A percentile compares a stretch with the other conserved stretches of the same genome.
Evolutionary conservation across 768 basidiomycete genomes (phyloP).

Genomic region (Tricholoma saponaceum): DNA sequence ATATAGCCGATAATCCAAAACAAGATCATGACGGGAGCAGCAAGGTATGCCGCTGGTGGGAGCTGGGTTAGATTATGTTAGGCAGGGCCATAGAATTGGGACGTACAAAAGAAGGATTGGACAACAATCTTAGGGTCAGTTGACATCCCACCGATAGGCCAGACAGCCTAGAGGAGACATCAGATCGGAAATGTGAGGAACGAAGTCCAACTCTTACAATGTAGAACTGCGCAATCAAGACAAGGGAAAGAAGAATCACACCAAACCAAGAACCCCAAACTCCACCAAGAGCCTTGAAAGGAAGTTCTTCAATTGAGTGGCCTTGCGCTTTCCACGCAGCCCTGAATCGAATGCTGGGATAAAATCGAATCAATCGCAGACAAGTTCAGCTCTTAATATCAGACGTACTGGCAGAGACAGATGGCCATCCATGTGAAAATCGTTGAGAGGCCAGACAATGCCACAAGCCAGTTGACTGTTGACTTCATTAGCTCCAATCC

Average conservation of each 20-base stretch:
- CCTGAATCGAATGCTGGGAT: constrained; percentile 39
- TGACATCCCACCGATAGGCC: constrained; percentile 35
- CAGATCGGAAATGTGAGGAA: background rate
- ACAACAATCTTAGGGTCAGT: constrained; percentile 24
- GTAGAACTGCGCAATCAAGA: constrained; percentile 44
- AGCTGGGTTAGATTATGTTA: background rate
- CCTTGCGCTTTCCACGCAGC: constrained; percentile 40
- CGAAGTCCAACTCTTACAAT: constrained; percentile 21
- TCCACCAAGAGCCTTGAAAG: constrained; percentile 40
- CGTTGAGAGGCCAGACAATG: constrained; percentile 42
- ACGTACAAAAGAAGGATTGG: constrained; percentile 35
- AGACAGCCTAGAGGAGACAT: constrained; percentile 27
- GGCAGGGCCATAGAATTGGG: background rate
- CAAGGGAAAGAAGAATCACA: constrained; percentile 33
- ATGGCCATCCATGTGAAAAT: constrained; percentile 44
- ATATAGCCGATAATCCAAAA: constrained; percentile 34
- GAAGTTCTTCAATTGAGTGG: constrained; percentile 41
- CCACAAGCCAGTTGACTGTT: constrained; percentile 39
- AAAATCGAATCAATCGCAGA: background rate
- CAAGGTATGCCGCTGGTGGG: constrained; percentile 33
- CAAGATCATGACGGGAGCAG: constrained; percentile 34
- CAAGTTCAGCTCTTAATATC: background rate
- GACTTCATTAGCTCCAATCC: background rate
- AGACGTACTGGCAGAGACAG: constrained; percentile 41
- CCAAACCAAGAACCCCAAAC: constrained; percentile 44